Evolutionary conservation across 805 yeast species (phyloP), one percentile per base, ranked within the genome.

Genomic region (Schwanniomyces occidentalis): DNA sequence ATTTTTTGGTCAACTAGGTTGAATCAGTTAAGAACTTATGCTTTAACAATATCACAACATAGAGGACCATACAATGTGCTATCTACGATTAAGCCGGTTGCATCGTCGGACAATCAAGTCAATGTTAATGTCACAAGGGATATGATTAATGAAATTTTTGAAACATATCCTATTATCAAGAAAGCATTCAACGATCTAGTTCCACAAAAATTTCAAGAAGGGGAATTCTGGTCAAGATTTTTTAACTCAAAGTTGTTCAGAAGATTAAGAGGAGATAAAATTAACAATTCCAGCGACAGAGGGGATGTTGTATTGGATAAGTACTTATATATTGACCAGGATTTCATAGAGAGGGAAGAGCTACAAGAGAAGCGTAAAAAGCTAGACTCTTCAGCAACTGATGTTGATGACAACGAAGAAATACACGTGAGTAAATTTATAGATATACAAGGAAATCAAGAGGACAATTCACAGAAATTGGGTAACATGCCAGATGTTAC

Each of bases 181-280:
- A 78, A 76, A 43, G 98, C 98, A 0, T 93, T 85, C 52, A 81
- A 78, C 40, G 99, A 93, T 35, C 81, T 81, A 38, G 99, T 93
- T 4, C 99, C 98, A 1, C 49, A 42, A 9, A 81, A 82, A 42
- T 71, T 93, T 34, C 75, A 78, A 30, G 98, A 93, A 56, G 90
- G 91, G 26, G 95, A 85, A 52, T 93, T 93, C 50, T 93, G 99
- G 99, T 87, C 95, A 8, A 69, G 97, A 42, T 93, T 93, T 52
- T 93, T 93, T 70, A 82, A 87, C 50, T 89, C 97, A 0, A 84
- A 88, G 49, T 65, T 93, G 41, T 93, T 90, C 52, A 72, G 96
- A 46, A 78, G 89, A 49, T 66, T 93, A 21, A 74, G 96, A 55
- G 99, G 99, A 39, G 98, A 93, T 53, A 81, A 80, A 45, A 75